Base-by-base conservation (phyloP, 768 basidiomycete genomes). In the Suillus discolor region DNA sequence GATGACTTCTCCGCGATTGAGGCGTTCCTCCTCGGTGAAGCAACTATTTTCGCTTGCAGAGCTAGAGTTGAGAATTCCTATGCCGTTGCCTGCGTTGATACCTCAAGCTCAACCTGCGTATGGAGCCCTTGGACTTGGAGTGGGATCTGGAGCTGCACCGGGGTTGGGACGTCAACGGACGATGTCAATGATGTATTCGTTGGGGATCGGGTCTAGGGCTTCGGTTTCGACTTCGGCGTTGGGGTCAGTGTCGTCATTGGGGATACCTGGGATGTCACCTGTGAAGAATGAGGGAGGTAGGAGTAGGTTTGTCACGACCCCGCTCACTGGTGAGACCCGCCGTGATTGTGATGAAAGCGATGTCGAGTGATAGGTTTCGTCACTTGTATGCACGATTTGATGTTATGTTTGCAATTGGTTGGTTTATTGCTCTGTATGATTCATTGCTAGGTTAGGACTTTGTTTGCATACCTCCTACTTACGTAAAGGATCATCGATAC, bases 1-100 rank as follows among this genome's bases (percentile, higher is more conserved):
- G 45, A 89, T 92, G 83, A 90, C 89, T 2, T 84, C 83, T 13
- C 89, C 89, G 3, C 80, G 84, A 20, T 72, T 86, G 25, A 79
- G 84, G n/a, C 87, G 84, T 59, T 77, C 83, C 0, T 74, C 80
- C 0, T 86, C 87, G 13, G 66, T 80, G 62, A 69, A 59, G 66
- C 73, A 74, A 57, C 66, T 62, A 62, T 71, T 67, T 31, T 57
- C 62, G 31, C 78, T 89, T 45, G 78, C 80, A 0, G 73, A 69
- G 12, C 74, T 90, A 28, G 80, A 79, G 3, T 72, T 92, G 59
- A 82, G 82, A 39, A 84, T 91, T 8, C 83, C 88, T 0, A 88
- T 90, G 83, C 89, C 89, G 0, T 76, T 63, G 31, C 13, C 66
- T 9, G 31, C 63, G 45, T 66, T 65, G 6, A 59, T 65, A 31